phyloP scores from a whole-genome alignment of 208 protist species.

The Herpetomonas tarakana region DNA sequence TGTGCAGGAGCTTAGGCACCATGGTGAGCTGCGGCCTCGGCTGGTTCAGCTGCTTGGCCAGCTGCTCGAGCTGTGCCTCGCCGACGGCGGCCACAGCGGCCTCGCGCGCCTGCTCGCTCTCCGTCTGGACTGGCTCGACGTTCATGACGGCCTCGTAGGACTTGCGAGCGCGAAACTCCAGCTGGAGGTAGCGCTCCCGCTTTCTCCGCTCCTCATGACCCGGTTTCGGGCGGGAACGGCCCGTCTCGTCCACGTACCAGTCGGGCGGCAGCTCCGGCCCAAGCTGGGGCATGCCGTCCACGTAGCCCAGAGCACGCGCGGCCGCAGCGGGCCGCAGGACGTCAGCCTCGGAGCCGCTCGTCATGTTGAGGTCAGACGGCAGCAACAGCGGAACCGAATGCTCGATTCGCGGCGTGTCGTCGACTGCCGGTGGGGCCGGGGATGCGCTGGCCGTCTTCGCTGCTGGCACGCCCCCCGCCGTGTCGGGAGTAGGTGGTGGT shows the following conservation, averaged over 20 bases:
- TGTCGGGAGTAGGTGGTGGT: not conserved
- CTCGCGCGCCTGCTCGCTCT: constrained; percentile 18
- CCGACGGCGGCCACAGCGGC: constrained; percentile 24
- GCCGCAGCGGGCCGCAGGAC: not conserved
- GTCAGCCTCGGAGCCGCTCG: constrained; percentile 65
- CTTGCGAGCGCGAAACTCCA: constrained; percentile 67
- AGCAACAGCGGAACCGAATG: constrained; percentile 37
- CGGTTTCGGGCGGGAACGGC: constrained; percentile 51
- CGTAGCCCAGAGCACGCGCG: not conserved
- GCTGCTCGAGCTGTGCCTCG: constrained; percentile 41
- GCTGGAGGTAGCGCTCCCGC: constrained; percentile 47
- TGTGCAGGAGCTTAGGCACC: constrained; percentile 44
- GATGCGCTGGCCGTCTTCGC: not conserved
- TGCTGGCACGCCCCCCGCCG: not conserved
- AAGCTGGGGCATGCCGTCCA: constrained; percentile 1
- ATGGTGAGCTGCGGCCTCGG: constrained; percentile 34
- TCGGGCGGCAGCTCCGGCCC: constrained; percentile 62
- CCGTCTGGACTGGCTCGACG: constrained; percentile 21
- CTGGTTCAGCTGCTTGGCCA: constrained; percentile 54
- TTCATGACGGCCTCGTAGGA: constrained; percentile 67
- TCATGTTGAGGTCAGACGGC: constrained; percentile 61
- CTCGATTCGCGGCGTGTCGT: constrained; percentile 21
- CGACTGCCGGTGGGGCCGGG: not conserved
- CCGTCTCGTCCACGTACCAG: constrained; percentile 66
- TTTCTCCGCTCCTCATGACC: constrained; percentile 24